A percentile compares a stretch with the other conserved stretches of the same genome.
phyloP scores from a whole-genome alignment of 2,329 filamentous ascomycete species.

The Xylaria sp. region DNA sequence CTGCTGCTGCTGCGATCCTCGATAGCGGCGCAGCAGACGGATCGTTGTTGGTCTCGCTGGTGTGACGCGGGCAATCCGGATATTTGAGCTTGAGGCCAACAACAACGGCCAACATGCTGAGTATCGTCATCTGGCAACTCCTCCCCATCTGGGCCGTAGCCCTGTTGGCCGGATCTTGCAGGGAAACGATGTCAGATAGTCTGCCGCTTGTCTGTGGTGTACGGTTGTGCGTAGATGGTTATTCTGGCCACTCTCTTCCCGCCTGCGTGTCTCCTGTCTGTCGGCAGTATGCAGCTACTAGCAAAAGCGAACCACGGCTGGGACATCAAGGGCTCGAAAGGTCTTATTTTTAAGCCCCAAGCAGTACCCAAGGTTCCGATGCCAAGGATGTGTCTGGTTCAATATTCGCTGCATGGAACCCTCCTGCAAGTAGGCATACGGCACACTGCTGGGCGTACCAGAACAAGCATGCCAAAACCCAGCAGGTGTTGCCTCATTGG shows the following conservation, averaged over 20 bases:
- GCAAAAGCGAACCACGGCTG: constrained; percentile 33
- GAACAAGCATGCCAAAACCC: constrained; percentile 29
- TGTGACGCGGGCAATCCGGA: constrained; percentile 37
- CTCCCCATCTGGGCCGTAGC: constrained; percentile 23
- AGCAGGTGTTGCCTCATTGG: constrained; percentile 34
- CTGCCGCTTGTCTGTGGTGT: constrained; percentile 26
- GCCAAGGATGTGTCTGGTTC: constrained; percentile 37
- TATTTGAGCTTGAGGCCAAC: constrained; percentile 32
- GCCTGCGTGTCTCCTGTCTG: constrained; percentile 12
- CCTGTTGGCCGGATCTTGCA: constrained; percentile 32
- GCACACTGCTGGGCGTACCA: constrained; percentile 29
- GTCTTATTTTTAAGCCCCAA: constrained; percentile 31
- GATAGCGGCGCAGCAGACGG: constrained; percentile 29
- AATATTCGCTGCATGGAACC: constrained; percentile 42
- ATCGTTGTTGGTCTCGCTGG: constrained; percentile 27
- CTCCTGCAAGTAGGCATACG: constrained; percentile 26
- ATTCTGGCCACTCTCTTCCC: constrained; percentile 20
- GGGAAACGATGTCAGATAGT: constrained; percentile 31
- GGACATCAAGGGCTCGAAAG: constrained; percentile 29
- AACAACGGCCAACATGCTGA: constrained; percentile 22
- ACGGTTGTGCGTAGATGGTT: constrained; percentile 13
- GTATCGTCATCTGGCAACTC: constrained; percentile 19
- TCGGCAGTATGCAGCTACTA: constrained; percentile 37
- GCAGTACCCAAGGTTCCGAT: constrained; percentile 32
- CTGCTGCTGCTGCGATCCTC: constrained; percentile 20